phyloP scores from a whole-genome alignment of 2,329 filamentous ascomycete genomes.

The Ceratocystis cubensis region DNA sequence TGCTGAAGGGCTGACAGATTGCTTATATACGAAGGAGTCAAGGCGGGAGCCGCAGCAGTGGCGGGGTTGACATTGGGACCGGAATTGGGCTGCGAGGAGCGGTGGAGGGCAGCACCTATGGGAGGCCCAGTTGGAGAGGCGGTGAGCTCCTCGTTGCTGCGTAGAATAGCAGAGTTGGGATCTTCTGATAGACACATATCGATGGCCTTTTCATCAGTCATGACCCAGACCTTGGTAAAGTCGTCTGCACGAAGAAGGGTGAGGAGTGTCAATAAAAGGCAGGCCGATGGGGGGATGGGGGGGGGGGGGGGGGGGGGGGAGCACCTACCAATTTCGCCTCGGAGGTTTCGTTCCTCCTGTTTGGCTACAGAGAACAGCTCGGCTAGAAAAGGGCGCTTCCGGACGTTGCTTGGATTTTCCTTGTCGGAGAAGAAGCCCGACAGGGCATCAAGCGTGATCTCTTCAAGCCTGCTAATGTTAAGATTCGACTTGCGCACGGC shows the following conservation, averaged over 20 bases:
- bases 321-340: slow-evolving; percentile 44
- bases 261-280: slow-evolving; percentile 18
- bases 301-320: not conserved
- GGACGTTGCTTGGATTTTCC: slow-evolving; percentile 39
- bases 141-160: slow-evolving; percentile 29
- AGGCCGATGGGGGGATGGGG: not conserved
- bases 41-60: slow-evolving; percentile 24
- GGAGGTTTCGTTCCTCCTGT: slow-evolving; percentile 43
- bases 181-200: slow-evolving; percentile 40
- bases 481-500: slow-evolving; percentile 43
- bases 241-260: slow-evolving; percentile 30
- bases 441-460: slow-evolving; percentile 45
- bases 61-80: slow-evolving; percentile 5
- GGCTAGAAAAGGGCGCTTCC: slow-evolving; percentile 43
- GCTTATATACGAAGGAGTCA: slow-evolving; percentile 31
- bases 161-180: slow-evolving; percentile 29
- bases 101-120: slow-evolving; percentile 22
- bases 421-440: slow-evolving; percentile 47
- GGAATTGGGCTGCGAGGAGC: slow-evolving; percentile 13
- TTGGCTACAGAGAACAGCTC: slow-evolving; percentile 51
- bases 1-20: not conserved
- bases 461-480: slow-evolving; percentile 44
- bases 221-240: slow-evolving; percentile 37
- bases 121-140: slow-evolving; percentile 29
- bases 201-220: slow-evolving; percentile 39